These are phyloP conservation scores for Arabidopsis arenosa DNA, from an alignment of 345 rosid genomes.

Conservation along the genomic window DNA sequence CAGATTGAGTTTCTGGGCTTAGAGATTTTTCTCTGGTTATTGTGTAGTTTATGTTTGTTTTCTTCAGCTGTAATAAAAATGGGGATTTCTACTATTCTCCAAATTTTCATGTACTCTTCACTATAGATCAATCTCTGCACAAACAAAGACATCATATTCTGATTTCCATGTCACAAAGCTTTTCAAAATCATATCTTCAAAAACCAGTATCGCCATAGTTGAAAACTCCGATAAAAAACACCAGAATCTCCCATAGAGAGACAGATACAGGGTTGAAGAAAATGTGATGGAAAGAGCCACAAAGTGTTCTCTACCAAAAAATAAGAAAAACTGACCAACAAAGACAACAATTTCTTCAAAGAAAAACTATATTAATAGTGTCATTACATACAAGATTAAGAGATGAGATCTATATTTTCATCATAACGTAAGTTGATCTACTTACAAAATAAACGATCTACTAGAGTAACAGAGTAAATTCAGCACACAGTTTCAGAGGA, in stretches of 20 bases:
- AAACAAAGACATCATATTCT: too few species aligned
- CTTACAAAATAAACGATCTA: background rate
- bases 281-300: background rate
- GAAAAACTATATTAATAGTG: background rate
- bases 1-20: conserved; percentile 25
- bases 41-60: conserved; percentile 25
- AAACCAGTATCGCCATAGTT: too few species aligned
- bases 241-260: background rate
- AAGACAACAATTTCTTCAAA: background rate
- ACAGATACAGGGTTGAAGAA: background rate
- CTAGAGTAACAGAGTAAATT: background rate
- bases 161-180: too few species aligned
- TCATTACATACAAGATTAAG: background rate
- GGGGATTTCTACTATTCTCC: background rate
- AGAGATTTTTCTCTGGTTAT: background rate
- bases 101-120: too few species aligned
- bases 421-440: background rate
- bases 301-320: too few species aligned
- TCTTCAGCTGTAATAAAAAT: conserved; percentile 30
- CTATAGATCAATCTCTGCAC: too few species aligned
- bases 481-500: background rate
- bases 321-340: background rate
- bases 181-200: too few species aligned
- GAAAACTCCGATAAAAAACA: too few species aligned
- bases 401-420: background rate